Evolutionary conservation across 192 early-diverging fungal genomes (phyloP).

Genomic region (Podila verticillata): DNA sequence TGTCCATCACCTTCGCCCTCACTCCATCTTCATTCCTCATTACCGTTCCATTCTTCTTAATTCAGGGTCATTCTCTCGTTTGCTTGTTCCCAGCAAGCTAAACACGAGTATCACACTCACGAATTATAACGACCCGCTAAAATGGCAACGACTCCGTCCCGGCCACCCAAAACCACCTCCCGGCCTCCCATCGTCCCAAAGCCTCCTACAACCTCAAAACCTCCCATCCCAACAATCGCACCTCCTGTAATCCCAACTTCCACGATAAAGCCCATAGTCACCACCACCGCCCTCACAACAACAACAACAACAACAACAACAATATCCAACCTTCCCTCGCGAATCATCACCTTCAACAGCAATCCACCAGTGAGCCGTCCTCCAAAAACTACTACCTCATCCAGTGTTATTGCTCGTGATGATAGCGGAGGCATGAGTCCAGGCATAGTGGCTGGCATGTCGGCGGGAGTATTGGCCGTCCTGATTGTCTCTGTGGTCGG

Average conservation of each 20-base stretch:
- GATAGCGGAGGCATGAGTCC: slow-evolving; percentile 18
- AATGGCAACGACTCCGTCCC: no score
- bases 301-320: background rate
- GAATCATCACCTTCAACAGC: background rate
- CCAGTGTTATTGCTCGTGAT: background rate
- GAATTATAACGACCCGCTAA: no score
- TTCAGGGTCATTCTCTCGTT: no score
- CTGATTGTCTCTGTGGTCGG: slow-evolving; percentile 31
- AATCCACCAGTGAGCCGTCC: background rate
- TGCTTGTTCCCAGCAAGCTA: no score
- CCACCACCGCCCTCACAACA: background rate
- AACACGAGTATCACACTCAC: no score
- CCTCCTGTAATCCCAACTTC: no score
- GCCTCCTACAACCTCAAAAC: background rate
- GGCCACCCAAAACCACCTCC: background rate
- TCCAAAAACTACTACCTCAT: background rate
- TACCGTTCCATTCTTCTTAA: background rate
- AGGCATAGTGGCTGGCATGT: slow-evolving; percentile 21
- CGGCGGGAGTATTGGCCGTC: slow-evolving; percentile 8
- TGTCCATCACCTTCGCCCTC: background rate
- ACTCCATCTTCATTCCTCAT: background rate
- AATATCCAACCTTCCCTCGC: background rate
- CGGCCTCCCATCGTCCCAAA: background rate
- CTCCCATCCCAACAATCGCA: background rate
- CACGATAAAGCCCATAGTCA: no score